A percentile compares a stretch with the other conserved stretches of the same genome.
Evolutionary conservation across 805 yeast genomes (phyloP).

Genomic region (Myxozyma neotropica): DNA sequence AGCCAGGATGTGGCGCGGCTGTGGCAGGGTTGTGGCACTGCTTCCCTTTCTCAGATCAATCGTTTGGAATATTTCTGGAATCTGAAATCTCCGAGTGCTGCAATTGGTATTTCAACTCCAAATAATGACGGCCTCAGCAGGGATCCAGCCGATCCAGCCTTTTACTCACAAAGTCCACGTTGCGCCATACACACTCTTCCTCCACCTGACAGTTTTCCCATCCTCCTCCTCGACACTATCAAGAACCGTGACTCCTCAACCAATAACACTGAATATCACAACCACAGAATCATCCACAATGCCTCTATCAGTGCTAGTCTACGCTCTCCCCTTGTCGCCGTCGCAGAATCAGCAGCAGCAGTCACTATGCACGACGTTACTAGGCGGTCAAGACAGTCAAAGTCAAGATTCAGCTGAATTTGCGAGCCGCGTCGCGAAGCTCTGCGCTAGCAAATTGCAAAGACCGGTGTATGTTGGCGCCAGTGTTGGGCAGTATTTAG

Average conservation of each 20-base stretch:
- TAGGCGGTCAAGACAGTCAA: constrained; percentile 21
- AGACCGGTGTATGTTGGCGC: constrained; percentile 33
- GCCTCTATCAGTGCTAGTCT: constrained; percentile 17
- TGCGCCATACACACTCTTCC: constrained; percentile 18
- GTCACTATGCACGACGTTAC: constrained; percentile 20
- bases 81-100: no score
- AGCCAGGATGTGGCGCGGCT: no score
- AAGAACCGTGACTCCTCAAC: no score
- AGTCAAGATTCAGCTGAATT: constrained; percentile 25
- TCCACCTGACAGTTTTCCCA: constrained; percentile 21
- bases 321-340: constrained; percentile 15
- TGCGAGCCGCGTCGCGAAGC: constrained; percentile 21
- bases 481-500: constrained; percentile 8
- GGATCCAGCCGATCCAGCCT: not conserved
- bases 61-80: no score
- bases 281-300: constrained; percentile 5
- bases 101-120: no score
- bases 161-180: constrained; percentile 4
- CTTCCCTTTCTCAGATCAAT: no score
- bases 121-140: not conserved
- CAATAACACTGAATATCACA: constrained; percentile 18
- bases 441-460: constrained; percentile 5
- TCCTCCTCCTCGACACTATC: constrained; percentile 5
- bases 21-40: no score
- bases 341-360: not conserved